These are phyloP conservation scores for Coemansia sp. DNA, from an alignment of 192 early-diverging fungal genomes.

Conservation along the genomic window DNA sequence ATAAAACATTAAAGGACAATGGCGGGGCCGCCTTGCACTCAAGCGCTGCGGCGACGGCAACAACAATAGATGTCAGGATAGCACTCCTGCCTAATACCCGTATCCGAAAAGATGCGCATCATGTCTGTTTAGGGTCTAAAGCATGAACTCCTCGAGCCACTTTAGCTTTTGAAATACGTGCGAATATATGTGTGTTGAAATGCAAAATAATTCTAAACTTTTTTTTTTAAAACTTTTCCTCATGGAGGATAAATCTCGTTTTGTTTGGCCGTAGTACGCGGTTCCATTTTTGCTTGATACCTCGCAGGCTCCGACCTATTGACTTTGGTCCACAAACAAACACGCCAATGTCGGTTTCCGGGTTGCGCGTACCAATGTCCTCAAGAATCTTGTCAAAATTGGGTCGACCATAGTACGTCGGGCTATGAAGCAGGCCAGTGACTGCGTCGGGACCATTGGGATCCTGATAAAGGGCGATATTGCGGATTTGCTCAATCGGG, in stretches of 20 bases:
- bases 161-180: background rate
- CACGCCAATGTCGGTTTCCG: conserved; percentile 70
- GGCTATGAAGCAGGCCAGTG: conserved; percentile 66
- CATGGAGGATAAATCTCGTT: conserved; percentile 65
- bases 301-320: conserved; percentile 60
- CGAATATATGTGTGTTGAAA: background rate
- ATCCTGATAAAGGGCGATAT: conserved; percentile 63
- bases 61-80: conserved; percentile 1
- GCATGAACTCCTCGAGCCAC: background rate
- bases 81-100: background rate
- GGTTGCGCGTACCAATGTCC: conserved; percentile 59
- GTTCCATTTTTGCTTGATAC: conserved; percentile 32
- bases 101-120: background rate
- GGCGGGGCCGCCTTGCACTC: background rate
- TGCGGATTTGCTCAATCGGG: conserved; percentile 62
- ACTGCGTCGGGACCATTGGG: conserved; percentile 66
- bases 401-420: conserved; percentile 82
- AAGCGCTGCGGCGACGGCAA: background rate
- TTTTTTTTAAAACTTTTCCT: conserved; percentile 48
- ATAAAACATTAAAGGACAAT: background rate
- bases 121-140: background rate
- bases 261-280: conserved; percentile 45
- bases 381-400: conserved; percentile 72
- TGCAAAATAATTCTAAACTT: background rate
- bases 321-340: conserved; percentile 79